These are phyloP conservation scores for Paracamarosporium sp. DNA, from an alignment of 2,329 filamentous ascomycete genomes.

Conservation along the genomic window DNA sequence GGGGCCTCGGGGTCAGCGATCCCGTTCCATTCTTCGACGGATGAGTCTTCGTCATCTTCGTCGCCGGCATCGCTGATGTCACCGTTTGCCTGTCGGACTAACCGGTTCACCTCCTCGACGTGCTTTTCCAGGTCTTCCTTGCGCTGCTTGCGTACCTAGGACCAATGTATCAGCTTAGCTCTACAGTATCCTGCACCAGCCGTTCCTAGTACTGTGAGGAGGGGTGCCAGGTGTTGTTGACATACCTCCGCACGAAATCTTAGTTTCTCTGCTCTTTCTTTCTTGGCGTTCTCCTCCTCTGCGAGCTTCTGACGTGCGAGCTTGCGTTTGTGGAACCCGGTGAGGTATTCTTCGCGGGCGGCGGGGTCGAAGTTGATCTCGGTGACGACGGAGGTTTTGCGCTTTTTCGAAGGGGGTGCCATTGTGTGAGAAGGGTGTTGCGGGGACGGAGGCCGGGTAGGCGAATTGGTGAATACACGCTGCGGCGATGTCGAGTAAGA, in stretches of 20 bases:
- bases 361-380: slow-evolving; percentile 84
- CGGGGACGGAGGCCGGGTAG: neutral
- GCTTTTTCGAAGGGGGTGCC: slow-evolving; percentile 40
- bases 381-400: slow-evolving; percentile 62
- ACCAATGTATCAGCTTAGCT: neutral
- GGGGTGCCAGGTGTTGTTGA: neutral
- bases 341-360: slow-evolving; percentile 85
- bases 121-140: slow-evolving; percentile 83
- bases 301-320: slow-evolving; percentile 82
- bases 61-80: slow-evolving; percentile 43
- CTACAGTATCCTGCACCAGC: neutral
- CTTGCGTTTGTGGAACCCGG: slow-evolving; percentile 97
- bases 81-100: slow-evolving; percentile 68
- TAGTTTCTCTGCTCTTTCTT: slow-evolving; percentile 78
- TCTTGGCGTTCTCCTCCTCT: slow-evolving; percentile 79
- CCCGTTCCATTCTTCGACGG: slow-evolving; percentile 68
- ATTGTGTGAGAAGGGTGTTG: neutral
- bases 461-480: neutral
- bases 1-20: slow-evolving; percentile 47
- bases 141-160: slow-evolving; percentile 81
- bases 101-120: slow-evolving; percentile 75
- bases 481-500: neutral
- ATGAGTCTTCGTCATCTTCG: slow-evolving; percentile 68
- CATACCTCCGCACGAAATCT: slow-evolving; percentile 76
- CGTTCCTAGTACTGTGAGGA: too few relatives aligned